A percentile compares a stretch with the other conserved stretches of the same genome.
phyloP scores from a whole-genome alignment of 2,329 filamentous ascomycete genomes.

The Trichoderma simmonsii region DNA sequence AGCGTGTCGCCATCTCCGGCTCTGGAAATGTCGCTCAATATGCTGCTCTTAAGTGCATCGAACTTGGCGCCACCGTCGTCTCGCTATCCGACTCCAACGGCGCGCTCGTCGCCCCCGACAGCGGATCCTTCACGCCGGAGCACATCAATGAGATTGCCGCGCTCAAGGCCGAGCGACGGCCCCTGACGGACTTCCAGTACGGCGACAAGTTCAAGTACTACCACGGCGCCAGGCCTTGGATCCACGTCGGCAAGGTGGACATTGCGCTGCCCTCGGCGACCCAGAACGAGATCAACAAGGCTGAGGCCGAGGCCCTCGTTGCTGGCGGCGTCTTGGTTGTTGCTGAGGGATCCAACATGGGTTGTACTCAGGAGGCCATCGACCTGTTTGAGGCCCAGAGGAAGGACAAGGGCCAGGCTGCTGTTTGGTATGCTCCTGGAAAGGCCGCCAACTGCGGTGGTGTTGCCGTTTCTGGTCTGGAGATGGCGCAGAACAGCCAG shows the following conservation, averaged over 20 bases:
- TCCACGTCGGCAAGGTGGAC: constrained; percentile 84
- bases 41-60: constrained; percentile 91
- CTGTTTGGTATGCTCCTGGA: constrained; percentile 94
- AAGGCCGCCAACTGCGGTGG: constrained; percentile 98
- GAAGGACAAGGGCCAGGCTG: constrained; percentile 61
- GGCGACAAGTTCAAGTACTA: constrained; percentile 77
- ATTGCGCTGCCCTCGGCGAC: constrained; percentile 90
- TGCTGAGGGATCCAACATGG: constrained; percentile 98
- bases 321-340: constrained; percentile 76
- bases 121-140: constrained; percentile 70
- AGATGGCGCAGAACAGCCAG: constrained; percentile 97
- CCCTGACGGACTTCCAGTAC: constrained; percentile 69
- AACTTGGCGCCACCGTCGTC: constrained; percentile 88
- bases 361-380: constrained; percentile 93
- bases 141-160: constrained; percentile 75
- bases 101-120: constrained; percentile 69
- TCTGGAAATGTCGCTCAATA: constrained; percentile 98
- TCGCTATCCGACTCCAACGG: constrained; percentile 94
- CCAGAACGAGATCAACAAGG: constrained; percentile 93
- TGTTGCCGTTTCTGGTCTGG: constrained; percentile 93
- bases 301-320: constrained; percentile 83
- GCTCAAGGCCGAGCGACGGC: constrained; percentile 83
- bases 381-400: constrained; percentile 83
- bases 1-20: constrained; percentile 92
- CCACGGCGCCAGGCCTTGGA: constrained; percentile 84